phyloP scores from a whole-genome alignment of 2,329 filamentous ascomycete species.

The Venturia nashicola region DNA sequence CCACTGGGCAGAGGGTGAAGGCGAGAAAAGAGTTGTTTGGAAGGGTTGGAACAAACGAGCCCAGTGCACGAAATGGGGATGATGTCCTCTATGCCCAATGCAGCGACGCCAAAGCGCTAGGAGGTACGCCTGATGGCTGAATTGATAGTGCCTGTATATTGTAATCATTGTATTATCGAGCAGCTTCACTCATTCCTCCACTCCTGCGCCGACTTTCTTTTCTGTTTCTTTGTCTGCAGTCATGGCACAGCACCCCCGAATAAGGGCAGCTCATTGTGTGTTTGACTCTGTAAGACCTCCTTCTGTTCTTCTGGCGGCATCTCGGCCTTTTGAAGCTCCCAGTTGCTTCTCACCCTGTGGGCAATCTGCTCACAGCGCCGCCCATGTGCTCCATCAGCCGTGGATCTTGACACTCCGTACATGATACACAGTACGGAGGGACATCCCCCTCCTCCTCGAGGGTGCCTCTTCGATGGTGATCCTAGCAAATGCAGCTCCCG shows the following conservation, averaged over 20 bases:
- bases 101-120: not conserved
- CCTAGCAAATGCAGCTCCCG: not conserved
- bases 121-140: not conserved
- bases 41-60: not conserved
- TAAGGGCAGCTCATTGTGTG: too few species aligned
- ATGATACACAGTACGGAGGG: too few species aligned
- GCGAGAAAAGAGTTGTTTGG: not conserved
- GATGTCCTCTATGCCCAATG: not conserved
- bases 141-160: not conserved
- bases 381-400: not conserved
- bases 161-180: not conserved
- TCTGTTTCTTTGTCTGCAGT: not conserved
- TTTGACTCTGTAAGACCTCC: too few species aligned
- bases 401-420: too few species aligned
- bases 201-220: too few species aligned
- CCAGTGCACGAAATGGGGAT: not conserved
- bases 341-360: not conserved
- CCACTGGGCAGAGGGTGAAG: not conserved
- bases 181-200: too few species aligned
- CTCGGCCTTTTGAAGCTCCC: not conserved
- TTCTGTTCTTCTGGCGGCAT: not conserved
- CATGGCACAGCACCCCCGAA: too few species aligned
- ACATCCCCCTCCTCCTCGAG: not conserved
- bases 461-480: not conserved
- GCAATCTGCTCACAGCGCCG: slow-evolving; percentile 1